A percentile compares a stretch with the other conserved stretches of the same genome.
Evolutionary conservation across 2,329 filamentous ascomycete species (phyloP).

Genomic region (Exophiala phaeomuriformis): DNA sequence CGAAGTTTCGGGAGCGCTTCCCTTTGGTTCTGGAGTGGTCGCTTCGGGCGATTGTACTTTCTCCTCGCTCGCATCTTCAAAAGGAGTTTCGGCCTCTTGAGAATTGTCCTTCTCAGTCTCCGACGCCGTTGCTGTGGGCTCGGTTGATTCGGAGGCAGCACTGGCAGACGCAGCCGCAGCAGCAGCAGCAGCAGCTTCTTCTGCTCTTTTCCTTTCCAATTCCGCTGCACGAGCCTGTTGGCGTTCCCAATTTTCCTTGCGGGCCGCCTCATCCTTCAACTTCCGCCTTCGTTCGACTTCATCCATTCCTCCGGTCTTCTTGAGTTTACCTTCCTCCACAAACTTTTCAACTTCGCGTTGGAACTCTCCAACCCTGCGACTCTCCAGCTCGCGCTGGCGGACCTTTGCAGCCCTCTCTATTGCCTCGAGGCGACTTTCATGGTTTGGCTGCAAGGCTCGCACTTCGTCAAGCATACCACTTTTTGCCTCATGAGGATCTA

Average conservation of each 20-base stretch:
- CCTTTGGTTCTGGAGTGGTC: constrained; percentile 2
- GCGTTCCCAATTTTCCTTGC: constrained; percentile 62
- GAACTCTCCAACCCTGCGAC: constrained; percentile 64
- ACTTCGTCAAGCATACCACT: constrained; percentile 90
- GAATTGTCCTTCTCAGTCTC: constrained; percentile 10
- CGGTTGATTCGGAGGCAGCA: constrained; percentile 12
- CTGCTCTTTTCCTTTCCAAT: constrained; percentile 35
- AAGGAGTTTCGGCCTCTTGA: constrained; percentile 18
- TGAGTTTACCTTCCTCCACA: constrained; percentile 82
- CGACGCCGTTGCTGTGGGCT: constrained; percentile 5
- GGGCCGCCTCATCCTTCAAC: constrained; percentile 77
- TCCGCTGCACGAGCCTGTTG: constrained; percentile 47
- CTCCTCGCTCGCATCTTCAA: constrained; percentile 19
- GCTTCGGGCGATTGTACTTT: constrained; percentile 13
- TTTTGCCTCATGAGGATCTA: constrained; percentile 74
- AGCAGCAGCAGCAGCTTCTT: constrained; percentile 14
- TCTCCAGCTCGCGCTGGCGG: constrained; percentile 79
- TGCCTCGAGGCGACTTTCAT: constrained; percentile 84
- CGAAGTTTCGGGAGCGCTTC: constrained; percentile 3
- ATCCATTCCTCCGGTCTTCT: constrained; percentile 92
- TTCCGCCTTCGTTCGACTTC: constrained; percentile 81
- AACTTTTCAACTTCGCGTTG: constrained; percentile 79
- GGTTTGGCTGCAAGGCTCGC: constrained; percentile 85
- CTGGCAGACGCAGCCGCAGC: constrained; percentile 12
- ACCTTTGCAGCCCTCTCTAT: constrained; percentile 95